These are phyloP conservation scores for Mortierella polycephala DNA, from an alignment of 371 early-diverging fungal genomes.

Conservation along the genomic window DNA sequence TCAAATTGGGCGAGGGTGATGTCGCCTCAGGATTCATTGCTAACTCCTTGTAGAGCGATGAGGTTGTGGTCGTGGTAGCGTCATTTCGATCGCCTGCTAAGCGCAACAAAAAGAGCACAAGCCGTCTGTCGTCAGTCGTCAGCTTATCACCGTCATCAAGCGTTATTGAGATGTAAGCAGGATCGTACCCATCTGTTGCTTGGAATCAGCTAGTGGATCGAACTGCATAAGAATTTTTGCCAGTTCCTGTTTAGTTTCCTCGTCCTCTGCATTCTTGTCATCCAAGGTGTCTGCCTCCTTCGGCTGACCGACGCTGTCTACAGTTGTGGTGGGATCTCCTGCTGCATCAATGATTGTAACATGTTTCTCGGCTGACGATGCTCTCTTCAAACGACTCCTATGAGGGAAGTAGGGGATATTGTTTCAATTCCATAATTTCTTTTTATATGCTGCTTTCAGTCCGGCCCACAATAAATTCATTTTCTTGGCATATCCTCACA, in stretches of 20 bases:
- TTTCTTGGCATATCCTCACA: neutral
- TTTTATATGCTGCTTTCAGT: no score
- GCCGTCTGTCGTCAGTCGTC: no score
- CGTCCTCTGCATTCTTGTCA: conserved; percentile 16
- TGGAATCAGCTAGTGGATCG: conserved; percentile 42
- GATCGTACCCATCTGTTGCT: neutral
- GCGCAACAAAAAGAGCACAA: conserved; percentile 3
- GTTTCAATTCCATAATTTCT: neutral
- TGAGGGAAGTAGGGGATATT: neutral
- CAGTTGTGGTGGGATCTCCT: neutral
- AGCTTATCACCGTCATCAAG: neutral
- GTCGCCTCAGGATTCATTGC: neutral
- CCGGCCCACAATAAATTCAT: neutral
- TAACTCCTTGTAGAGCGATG: neutral
- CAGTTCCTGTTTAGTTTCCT: conserved; percentile 33
- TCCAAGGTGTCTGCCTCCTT: neutral
- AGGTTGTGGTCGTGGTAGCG: neutral
- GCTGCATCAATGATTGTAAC: conserved; percentile 36
- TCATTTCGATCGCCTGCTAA: neutral
- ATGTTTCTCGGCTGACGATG: conserved; percentile 39
- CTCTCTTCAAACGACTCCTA: conserved; percentile 26
- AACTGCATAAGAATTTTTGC: conserved; percentile 49
- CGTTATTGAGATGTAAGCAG: neutral
- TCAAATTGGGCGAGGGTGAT: conserved; percentile 24
- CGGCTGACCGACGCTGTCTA: neutral